Evolutionary conservation across 164 flowering plant species (phyloP).

Genomic region (Sextonia rubra): DNA sequence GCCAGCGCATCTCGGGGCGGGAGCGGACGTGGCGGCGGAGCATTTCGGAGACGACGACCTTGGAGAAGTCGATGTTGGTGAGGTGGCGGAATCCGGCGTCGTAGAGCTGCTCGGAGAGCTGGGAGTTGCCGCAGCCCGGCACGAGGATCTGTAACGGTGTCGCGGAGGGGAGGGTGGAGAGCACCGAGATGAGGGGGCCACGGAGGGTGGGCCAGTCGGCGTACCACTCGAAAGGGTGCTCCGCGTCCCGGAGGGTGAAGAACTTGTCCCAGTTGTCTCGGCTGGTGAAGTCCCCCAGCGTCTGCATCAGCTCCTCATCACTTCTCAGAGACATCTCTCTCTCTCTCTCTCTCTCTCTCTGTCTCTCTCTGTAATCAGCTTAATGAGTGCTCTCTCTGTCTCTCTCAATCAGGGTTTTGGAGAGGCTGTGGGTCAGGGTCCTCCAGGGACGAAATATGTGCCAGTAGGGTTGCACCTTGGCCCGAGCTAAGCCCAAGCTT

Average conservation of each 20-base stretch:
- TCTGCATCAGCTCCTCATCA: conserved; percentile 33
- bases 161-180: conserved; percentile 17
- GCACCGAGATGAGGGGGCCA: conserved; percentile 41
- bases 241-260: conserved; percentile 63
- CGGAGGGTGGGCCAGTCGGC: conserved; percentile 78
- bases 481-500: too few species aligned
- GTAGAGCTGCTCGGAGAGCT: conserved; percentile 73
- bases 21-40: conserved; percentile 60
- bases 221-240: conserved; percentile 90
- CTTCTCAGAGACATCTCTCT: background rate
- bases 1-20: conserved; percentile 85
- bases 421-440: background rate
- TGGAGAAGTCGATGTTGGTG: conserved; percentile 89
- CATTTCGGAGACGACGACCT: conserved; percentile 84
- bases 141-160: conserved; percentile 48
- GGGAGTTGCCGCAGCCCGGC: conserved; percentile 93
- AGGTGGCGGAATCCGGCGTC: conserved; percentile 66
- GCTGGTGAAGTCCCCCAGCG: conserved; percentile 88
- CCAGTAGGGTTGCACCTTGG: too few species aligned
- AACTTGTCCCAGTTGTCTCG: conserved; percentile 94
- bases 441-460: too few species aligned
- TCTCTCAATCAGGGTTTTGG: background rate
- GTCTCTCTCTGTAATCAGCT: too few species aligned
- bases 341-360: background rate
- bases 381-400: too few species aligned